phyloP scores from a whole-genome alignment of 148 eudicot genomes.

The Spergularia bocconei region DNA sequence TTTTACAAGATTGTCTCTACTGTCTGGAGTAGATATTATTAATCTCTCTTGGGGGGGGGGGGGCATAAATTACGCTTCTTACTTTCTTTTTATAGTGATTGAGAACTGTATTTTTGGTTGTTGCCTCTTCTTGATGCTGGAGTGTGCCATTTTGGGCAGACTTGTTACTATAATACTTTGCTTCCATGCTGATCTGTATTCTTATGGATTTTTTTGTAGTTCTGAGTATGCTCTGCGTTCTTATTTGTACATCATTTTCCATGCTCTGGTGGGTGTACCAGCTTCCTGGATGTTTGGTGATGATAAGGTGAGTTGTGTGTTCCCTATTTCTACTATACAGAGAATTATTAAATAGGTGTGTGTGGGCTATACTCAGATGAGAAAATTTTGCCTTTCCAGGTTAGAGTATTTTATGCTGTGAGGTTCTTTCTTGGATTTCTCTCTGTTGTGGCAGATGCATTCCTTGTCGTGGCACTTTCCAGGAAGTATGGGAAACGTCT shows the following conservation, averaged over 20 bases:
- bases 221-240: constrained; percentile 85
- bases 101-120: not conserved
- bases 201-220: constrained; percentile 44
- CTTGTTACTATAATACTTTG: not conserved
- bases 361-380: constrained; percentile 1
- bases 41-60: not conserved
- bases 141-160: not conserved
- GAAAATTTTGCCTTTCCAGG: constrained; percentile 41
- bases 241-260: constrained; percentile 77
- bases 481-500: constrained; percentile 94
- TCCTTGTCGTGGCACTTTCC: constrained; percentile 84
- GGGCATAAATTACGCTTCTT: not conserved
- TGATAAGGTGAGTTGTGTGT: constrained; percentile 61
- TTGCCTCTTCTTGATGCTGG: not conserved
- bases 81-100: not conserved
- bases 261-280: constrained; percentile 70
- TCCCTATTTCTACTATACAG: not conserved
- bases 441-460: constrained; percentile 80
- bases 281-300: constrained; percentile 67
- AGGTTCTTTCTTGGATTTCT: constrained; percentile 81
- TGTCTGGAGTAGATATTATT: not conserved
- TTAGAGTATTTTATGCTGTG: constrained; percentile 85
- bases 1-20: no score
- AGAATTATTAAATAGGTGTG: not conserved
- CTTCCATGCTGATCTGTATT: not conserved